Percentiles rank a stretch among this genome's conserved stretches.
These are phyloP conservation scores for Candida adriatica DNA, from an alignment of 805 yeast genomes.

Conservation along the genomic window DNA sequence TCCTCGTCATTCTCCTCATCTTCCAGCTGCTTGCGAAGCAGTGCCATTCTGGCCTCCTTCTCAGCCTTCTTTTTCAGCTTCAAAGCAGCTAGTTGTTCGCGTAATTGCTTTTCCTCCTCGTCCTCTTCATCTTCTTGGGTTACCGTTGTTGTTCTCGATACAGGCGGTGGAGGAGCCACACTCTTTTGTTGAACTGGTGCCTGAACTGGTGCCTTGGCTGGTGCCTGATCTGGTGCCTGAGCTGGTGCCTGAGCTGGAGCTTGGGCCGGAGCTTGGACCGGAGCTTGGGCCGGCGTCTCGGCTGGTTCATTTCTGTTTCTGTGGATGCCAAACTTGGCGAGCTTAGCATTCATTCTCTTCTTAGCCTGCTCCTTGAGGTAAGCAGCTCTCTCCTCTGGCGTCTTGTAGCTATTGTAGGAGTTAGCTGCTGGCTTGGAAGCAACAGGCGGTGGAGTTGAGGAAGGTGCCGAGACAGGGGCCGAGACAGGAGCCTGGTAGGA, in stretches of 20 bases:
- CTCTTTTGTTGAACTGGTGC: slow-evolving; percentile 1
- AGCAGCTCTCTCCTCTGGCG: slow-evolving; percentile 69
- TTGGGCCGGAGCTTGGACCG: slow-evolving; percentile 2
- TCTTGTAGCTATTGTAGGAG: slow-evolving; percentile 27
- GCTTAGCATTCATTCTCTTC: slow-evolving; percentile 76
- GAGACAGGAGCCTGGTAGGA: slow-evolving; percentile 1
- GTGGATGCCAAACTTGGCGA: slow-evolving; percentile 69
- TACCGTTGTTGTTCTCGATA: slow-evolving; percentile 1
- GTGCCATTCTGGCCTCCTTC: slow-evolving; percentile 54
- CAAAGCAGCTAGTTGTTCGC: slow-evolving; percentile 32
- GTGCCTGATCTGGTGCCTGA: slow-evolving; percentile 1
- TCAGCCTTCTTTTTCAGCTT: slow-evolving; percentile 47
- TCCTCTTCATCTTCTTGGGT: slow-evolving; percentile 36
- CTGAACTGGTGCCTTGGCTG: too few relatives aligned
- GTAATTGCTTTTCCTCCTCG: slow-evolving; percentile 40
- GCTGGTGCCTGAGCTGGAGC: slow-evolving; percentile 8
- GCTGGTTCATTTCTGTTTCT: slow-evolving; percentile 16
- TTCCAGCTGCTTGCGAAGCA: slow-evolving; percentile 52
- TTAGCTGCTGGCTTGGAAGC: slow-evolving; percentile 19
- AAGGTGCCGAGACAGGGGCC: slow-evolving; percentile 12
- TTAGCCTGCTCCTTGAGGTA: slow-evolving; percentile 75
- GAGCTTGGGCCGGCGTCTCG: slow-evolving; percentile 7
- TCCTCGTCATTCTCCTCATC: slow-evolving; percentile 41
- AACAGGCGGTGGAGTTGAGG: slow-evolving; percentile 14
- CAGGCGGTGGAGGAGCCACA: slow-evolving; percentile 7